Evolutionary conservation across 1,284 basidiomycete species (phyloP), one percentile per base, ranked within the genome.

Genomic region (Ganoderma sinense): DNA sequence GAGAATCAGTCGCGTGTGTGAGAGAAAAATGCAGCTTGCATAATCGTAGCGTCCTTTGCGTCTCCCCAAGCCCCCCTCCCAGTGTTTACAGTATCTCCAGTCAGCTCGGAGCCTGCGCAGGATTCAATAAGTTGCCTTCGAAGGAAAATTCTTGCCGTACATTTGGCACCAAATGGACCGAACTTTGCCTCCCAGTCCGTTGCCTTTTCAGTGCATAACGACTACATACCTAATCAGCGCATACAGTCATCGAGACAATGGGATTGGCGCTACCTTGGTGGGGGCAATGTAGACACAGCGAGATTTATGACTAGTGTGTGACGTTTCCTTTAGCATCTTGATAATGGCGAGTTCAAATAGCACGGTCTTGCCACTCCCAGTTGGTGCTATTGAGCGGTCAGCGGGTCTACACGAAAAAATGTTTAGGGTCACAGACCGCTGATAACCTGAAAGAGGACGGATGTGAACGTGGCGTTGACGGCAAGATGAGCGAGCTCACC

Each of bases 261-360:
- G 40, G 18, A n/a, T 2, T 31, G 2, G 41, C 63, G 68, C 62
- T 71, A 93, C 95, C 86, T 98, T 97, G 1, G 96, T 98, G 0
- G 97, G 97, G 0, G 97, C 96, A 78, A 99, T 91, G 77, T 99
- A 99, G 29, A 99, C 91, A 68, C 94, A 95, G 81, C 94, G 94
- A 8, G 82, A 76, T 11, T 79, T 74, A 29, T 79, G 77, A n/a
- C 80, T 78, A 11, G 78, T 77, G 29, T 81, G 79, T 63, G 80
- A 77, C 10, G 84, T 81, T 63, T 84, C 81, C 63, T 83, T 85
- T 45, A 97, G 82, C 86, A 96, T 88, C 40, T 89, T 89, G 63
- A 99, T 89, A 63, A 98, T 93, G 0, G 94, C 90, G 14, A 99
- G 83, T 79, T 99, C 97, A 75, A 99, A 99, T 8, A 99, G 82